phyloP scores from a whole-genome alignment of 2,329 filamentous ascomycete genomes.

The Basipetospora sp. region DNA sequence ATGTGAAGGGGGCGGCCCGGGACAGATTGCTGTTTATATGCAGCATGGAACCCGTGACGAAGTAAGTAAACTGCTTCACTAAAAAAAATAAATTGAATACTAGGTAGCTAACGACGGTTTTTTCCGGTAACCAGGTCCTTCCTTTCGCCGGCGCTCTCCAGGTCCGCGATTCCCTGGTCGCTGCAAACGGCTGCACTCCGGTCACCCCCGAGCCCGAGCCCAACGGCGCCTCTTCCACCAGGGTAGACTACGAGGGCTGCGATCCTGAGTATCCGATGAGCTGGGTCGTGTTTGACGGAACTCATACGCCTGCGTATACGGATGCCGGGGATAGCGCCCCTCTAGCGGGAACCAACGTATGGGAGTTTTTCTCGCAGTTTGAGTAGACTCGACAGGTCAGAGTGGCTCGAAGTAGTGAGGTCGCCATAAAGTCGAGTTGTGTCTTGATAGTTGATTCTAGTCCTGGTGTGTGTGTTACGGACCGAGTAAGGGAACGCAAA shows the following conservation, averaged over 20 bases:
- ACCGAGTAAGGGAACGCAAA: no score
- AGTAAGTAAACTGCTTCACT: conserved; percentile 4
- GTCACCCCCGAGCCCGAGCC: conserved; percentile 12
- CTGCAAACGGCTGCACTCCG: conserved; percentile 19
- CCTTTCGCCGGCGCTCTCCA: conserved; percentile 16
- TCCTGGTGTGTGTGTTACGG: no score
- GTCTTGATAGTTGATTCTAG: no score
- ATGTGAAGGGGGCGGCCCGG: conserved; percentile 15
- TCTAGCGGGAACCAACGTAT: conserved; percentile 5
- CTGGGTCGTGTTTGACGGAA: conserved; percentile 15
- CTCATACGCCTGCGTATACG: conserved; percentile 6
- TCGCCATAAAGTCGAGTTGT: no score
- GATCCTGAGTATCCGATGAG: conserved; percentile 14
- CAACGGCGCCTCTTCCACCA: conserved; percentile 10
- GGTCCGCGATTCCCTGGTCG: conserved; percentile 21
- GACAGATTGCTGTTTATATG: conserved; percentile 22
- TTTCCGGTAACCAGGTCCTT: conserved; percentile 13
- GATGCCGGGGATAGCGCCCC: conserved; percentile 4
- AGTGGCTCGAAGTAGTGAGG: no score
- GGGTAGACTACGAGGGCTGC: conserved; percentile 17
- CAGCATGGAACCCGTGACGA: conserved; percentile 23
- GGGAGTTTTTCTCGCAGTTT: conserved; percentile 9
- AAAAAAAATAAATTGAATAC: background rate
- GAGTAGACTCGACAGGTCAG: no score
- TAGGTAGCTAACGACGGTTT: background rate